These are phyloP conservation scores for Prunus padus DNA, from an alignment of 306 rosid species.

Conservation along the genomic window DNA sequence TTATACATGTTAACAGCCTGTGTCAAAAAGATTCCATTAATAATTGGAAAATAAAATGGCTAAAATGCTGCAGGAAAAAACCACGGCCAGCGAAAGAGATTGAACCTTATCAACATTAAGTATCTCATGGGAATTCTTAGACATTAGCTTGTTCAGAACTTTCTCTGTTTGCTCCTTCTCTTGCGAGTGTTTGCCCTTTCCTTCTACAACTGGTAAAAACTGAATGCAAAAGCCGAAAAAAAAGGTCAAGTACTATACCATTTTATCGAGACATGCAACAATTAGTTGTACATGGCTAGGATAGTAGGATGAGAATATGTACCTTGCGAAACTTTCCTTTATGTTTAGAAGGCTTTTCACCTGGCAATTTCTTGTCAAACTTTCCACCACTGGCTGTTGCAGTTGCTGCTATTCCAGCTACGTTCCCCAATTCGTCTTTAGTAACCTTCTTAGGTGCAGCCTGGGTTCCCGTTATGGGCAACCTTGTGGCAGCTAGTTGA, in stretches of 20 bases:
- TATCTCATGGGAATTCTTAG: constrained; percentile 80
- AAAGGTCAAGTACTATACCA: constrained; percentile 9
- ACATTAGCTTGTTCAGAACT: constrained; percentile 76
- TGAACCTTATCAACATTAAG: constrained; percentile 75
- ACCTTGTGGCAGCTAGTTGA: constrained; percentile 83
- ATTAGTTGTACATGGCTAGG: constrained; percentile 2
- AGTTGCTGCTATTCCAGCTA: constrained; percentile 86
- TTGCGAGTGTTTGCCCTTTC: constrained; percentile 52
- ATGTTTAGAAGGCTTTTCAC: constrained; percentile 80
- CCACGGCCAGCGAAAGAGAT: constrained; percentile 1
- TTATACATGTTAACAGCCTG: constrained; percentile 77
- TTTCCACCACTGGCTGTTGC: constrained; percentile 97
- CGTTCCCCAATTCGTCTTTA: constrained; percentile 72
- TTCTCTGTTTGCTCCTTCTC: constrained; percentile 85
- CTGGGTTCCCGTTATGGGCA: constrained; percentile 92
- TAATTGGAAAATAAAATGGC: neutral
- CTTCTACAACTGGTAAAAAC: constrained; percentile 90
- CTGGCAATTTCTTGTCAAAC: constrained; percentile 80
- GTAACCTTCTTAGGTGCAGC: constrained; percentile 66
- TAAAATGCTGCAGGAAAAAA: neutral
- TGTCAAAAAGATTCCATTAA: constrained; percentile 9
- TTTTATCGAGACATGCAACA: neutral
- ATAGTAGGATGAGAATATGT: constrained; percentile 14
- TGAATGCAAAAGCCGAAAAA: constrained; percentile 31
- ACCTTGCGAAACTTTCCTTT: constrained; percentile 90